A percentile compares a stretch with the other conserved stretches of the same genome.
These are phyloP conservation scores for Angomonas deanei DNA, from an alignment of 208 protist species.

Conservation along the genomic window DNA sequence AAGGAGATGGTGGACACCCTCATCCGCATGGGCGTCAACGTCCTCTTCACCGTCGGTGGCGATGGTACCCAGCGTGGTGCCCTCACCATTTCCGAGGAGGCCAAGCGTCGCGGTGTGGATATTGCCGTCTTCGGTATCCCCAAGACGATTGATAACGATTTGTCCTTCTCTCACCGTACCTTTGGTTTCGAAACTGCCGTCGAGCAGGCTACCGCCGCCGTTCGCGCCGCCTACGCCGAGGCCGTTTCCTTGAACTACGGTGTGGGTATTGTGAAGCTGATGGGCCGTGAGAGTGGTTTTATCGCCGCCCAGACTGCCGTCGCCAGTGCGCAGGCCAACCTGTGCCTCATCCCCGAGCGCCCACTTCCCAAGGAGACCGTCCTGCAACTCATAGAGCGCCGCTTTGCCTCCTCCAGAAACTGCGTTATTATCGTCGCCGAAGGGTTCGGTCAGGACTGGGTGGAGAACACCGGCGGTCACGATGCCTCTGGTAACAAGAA, in stretches of 20 bases:
- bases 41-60: conserved; percentile 92
- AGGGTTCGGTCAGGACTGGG: conserved; percentile 90
- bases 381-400: conserved; percentile 75
- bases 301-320: conserved; percentile 92
- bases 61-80: conserved; percentile 93
- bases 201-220: conserved; percentile 78
- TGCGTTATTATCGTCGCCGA: conserved; percentile 95
- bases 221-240: conserved; percentile 90
- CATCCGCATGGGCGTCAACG: conserved; percentile 75
- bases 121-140: conserved; percentile 92
- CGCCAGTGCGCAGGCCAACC: conserved; percentile 85
- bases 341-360: conserved; percentile 92
- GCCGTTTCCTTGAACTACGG: conserved; percentile 85
- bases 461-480: conserved; percentile 39
- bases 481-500: conserved; percentile 93
- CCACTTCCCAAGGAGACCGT: conserved; percentile 78
- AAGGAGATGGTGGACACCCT: conserved; percentile 92
- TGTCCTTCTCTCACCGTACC: conserved; percentile 90
- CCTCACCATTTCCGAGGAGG: conserved; percentile 74
- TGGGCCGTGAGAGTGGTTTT: conserved; percentile 94
- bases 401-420: conserved; percentile 65
- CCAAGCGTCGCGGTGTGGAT: conserved; percentile 63
- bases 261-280: conserved; percentile 94
- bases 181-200: conserved; percentile 95
- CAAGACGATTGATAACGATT: conserved; percentile 96